Evolutionary conservation across 345 rosid species (phyloP).

Genomic region (Lumnitzera littorea): DNA sequence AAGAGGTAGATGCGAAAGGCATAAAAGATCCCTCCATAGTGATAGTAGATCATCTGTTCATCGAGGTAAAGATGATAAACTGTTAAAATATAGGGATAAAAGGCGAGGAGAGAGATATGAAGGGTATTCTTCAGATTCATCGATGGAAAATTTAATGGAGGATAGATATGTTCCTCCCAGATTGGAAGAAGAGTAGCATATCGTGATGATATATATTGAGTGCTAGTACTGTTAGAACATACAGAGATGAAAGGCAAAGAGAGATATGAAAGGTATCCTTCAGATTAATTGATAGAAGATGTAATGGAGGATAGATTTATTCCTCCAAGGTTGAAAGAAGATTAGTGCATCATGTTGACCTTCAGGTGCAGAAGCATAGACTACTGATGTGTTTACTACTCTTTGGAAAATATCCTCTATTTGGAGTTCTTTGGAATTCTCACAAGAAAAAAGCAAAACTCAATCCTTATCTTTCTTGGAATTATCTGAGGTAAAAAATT

Average conservation of each 20-base stretch:
- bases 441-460: neutral
- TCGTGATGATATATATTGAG: conserved; percentile 4
- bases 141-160: conserved; percentile 36
- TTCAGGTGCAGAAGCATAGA: too few species aligned
- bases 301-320: too few species aligned
- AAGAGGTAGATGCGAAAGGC: conserved; percentile 7
- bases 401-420: neutral
- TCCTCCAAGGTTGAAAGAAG: too few species aligned
- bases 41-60: conserved; percentile 21
- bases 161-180: conserved; percentile 77
- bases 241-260: conserved; percentile 4
- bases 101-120: conserved; percentile 14
- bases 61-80: conserved; percentile 10
- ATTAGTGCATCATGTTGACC: too few species aligned
- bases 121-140: conserved; percentile 16
- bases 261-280: conserved; percentile 13
- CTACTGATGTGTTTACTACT: neutral
- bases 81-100: conserved; percentile 18
- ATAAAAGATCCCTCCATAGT: conserved; percentile 17
- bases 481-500: neutral
- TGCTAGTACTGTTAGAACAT: neutral
- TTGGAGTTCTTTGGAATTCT: neutral
- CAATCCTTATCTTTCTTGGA: neutral
- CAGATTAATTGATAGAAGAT: neutral
- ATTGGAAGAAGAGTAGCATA: conserved; percentile 29